Percentiles rank a stretch among this genome's conserved stretches.
Evolutionary conservation across 257 asterid species (phyloP).

Genomic region (Solanum clarkiae): DNA sequence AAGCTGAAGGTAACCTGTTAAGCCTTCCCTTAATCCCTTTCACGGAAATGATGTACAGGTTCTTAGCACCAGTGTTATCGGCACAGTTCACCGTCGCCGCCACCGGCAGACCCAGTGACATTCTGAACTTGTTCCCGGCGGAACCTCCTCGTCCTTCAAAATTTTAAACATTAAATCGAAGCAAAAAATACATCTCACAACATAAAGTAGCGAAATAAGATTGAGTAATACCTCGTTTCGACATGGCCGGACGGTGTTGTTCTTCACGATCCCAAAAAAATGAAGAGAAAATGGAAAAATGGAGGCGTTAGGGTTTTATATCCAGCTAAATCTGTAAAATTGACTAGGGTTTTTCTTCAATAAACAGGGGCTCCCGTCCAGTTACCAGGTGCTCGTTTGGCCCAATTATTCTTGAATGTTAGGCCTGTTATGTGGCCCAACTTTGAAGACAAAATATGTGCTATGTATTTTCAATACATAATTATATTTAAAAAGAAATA

Average conservation of each 20-base stretch:
- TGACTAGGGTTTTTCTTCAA: background rate
- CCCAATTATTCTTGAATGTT: background rate
- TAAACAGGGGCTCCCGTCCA: background rate
- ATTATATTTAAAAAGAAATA: too few relatives aligned
- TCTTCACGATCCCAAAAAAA: background rate
- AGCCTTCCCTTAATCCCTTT: slow-evolving; percentile 56
- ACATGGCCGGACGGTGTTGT: slow-evolving; percentile 9
- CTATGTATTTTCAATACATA: background rate
- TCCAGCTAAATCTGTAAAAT: background rate
- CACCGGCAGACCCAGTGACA: slow-evolving; percentile 67
- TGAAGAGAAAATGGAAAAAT: background rate
- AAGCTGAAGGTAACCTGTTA: slow-evolving; percentile 54
- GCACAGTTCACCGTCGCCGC: slow-evolving; percentile 71
- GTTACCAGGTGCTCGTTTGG: background rate
- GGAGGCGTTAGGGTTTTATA: slow-evolving; percentile 18
- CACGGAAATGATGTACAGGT: slow-evolving; percentile 53
- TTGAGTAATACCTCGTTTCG: slow-evolving; percentile 44
- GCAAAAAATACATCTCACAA: background rate
- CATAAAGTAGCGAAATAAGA: background rate
- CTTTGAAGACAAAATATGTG: background rate
- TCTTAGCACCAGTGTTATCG: slow-evolving; percentile 60
- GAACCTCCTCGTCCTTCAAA: slow-evolving; percentile 50
- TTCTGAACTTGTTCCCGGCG: slow-evolving; percentile 57
- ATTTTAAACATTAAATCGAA: background rate
- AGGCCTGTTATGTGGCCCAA: background rate